Evolutionary conservation across 1,284 basidiomycete species (phyloP).

Genomic region (Ustilago shanxiensis): DNA sequence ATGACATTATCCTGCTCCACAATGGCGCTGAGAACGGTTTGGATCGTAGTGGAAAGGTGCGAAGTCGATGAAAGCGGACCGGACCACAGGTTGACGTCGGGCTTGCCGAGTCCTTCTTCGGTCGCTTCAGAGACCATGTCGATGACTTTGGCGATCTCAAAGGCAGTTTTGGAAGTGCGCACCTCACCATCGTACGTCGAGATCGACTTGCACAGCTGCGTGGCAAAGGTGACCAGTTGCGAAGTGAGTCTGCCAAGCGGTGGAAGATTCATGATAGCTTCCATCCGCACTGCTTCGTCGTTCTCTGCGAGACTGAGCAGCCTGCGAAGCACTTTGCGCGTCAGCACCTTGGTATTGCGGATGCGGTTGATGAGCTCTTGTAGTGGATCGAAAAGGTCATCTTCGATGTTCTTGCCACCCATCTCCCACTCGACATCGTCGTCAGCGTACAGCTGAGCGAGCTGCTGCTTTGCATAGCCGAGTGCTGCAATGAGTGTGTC

Average conservation of each 20-base stretch:
- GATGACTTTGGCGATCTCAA: slow-evolving; percentile 42
- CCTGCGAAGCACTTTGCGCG: slow-evolving; percentile 63
- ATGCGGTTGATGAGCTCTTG: slow-evolving; percentile 59
- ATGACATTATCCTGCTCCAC: slow-evolving; percentile 64
- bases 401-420: slow-evolving; percentile 45
- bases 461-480: slow-evolving; percentile 58
- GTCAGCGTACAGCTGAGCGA: slow-evolving; percentile 54
- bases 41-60: slow-evolving; percentile 52
- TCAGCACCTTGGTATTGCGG: slow-evolving; percentile 60
- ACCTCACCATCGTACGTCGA: slow-evolving; percentile 51
- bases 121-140: slow-evolving; percentile 50
- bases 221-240: slow-evolving; percentile 61
- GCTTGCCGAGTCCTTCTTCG: slow-evolving; percentile 49
- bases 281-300: slow-evolving; percentile 62
- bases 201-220: slow-evolving; percentile 42
- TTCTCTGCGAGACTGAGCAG: slow-evolving; percentile 59
- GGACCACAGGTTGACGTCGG: slow-evolving; percentile 40
- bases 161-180: slow-evolving; percentile 43
- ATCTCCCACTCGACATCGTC: slow-evolving; percentile 59
- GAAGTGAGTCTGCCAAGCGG: slow-evolving; percentile 56
- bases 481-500: slow-evolving; percentile 66
- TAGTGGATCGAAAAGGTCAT: slow-evolving; percentile 57
- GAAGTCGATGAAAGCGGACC: slow-evolving; percentile 42
- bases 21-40: slow-evolving; percentile 51
- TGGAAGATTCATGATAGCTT: slow-evolving; percentile 59